Evolutionary conservation across 768 basidiomycete species (phyloP), one percentile per base, ranked within the genome.

Genomic region (Erythrobasidium yunnanense): DNA sequence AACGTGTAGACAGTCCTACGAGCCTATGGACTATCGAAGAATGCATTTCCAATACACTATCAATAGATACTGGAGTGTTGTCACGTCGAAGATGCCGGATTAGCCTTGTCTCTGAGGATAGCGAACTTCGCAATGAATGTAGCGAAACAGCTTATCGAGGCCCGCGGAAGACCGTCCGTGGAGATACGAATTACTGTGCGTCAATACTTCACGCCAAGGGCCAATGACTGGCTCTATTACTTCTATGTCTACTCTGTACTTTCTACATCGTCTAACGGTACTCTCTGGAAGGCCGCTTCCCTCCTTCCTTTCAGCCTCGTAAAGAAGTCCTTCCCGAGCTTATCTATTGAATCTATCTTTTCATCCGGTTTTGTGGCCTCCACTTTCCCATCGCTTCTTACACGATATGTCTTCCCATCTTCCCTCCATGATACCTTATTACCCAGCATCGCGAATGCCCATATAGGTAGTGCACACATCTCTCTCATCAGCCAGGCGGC

Each of bases 391-490:
- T 89, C 86, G 34, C 77, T 77, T 67, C 85, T 75, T 49, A 96
- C 82, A 69, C 80, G 79, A 76, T 96, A 99, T 69, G 75, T 81
- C 72, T 78, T 80, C 0, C 92, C 93, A 29, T 71, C 68, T 45
- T 72, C 70, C 73, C 95, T 81, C 95, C 95, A 99, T 0, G 80
- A 79, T 32, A 99, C 88, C 65, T 84, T 83, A 74, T 84, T 80
- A 29, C 92, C 90, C 54, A 85, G 76, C 42, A 99, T 83, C 4
- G 88, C 93, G 68, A 85, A 78, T 5, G 86, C 53, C 83, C 85
- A 99, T 65, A 97, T 88, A 0, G 95, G 95, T 22, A 97, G 78
- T 2, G 93, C 85, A 66, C 92, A 75, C 42, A 85, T 13, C 77
- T 99, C 95, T 65, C 95, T 81, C 20, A 81, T 77, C 18, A 79